Base-by-base conservation (phyloP, 331 rosid genomes). In the Pyracantha coccinea region DNA sequence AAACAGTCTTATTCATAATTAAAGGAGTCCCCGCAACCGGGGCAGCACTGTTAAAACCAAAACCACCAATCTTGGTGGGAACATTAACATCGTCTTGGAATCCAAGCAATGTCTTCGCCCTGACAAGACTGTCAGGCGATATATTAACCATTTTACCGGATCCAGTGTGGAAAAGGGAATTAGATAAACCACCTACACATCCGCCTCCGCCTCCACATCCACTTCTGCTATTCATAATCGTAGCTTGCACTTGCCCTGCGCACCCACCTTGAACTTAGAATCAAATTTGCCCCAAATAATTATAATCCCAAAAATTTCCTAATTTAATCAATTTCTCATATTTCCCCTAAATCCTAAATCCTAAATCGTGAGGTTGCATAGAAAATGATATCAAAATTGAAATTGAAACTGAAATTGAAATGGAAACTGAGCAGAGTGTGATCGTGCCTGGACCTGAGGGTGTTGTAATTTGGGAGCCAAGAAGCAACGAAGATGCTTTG, bases 61-160 rank as follows among this genome's bases (percentile, higher is more conserved):
- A 81, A 20, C 78, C 83, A 68, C 69, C 85, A 78, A 79, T 58
- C 73, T 27, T 58, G 73, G 78, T 27, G 74, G 76, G 77, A 72
- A 13, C 61, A 63, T 62, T 75, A 6, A 83, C 83, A 14, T 85
- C 83, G 66, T 83, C 88, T 16, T 78, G 73, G 78, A 84, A 76
- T 28, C 89, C 94, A 63, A 91, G 85, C 66, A 93, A 77, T 16
- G 88, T 68, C 86, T 89, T 93, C 17, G 98, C 98, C 80, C 88
- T 80, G 44, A 78, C 70, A n/a, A 93, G 72, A 74, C 93, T 89
- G 6, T 75, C 80, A 16, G 93, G 69, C 76, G 97, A 90, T 77
- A 93, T 80, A 53, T 84, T 83, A 35, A 91, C 97, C 60, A 21
- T 47, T 82, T 86, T 93, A 59, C 98, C 95, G 11, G 98, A 87